Base-by-base conservation (phyloP, 176 grass and related monocot genomes). In the Thalia dealbata region DNA sequence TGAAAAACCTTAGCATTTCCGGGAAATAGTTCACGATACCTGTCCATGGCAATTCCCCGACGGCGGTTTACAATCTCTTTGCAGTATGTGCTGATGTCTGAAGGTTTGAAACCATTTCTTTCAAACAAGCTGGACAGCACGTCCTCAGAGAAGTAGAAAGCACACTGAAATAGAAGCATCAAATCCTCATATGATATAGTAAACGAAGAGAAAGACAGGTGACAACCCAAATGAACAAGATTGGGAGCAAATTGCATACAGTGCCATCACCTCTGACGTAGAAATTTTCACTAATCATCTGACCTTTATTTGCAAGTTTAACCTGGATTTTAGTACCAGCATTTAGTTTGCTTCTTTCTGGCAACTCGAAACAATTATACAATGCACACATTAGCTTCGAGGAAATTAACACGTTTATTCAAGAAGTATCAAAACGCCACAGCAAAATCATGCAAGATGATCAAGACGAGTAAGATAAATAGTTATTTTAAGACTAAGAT, bases 251-350 rank as follows among this genome's bases (percentile, higher is more conserved):
- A 67, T 13, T 46, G 21, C 75, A 25, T 60, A 77, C 75, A 55
- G 62, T 77, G 43, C 75, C 75, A 77, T 77, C 75, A 52, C 75
- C 75, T 26, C 75, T 66, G 44, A 52, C 75, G 42, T 52, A 77
- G 62, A 77, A 77, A 64, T 77, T 77, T 35, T 67, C 44, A 1
- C 46, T 77, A 67, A 77, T 77, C 29, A 55, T 77, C 63, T 68
- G 75, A 67, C 48, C 44, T 77, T 77, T 77, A 14, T 41, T 48
- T 46, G 63, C 75, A 67, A 77, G 62, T 52, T 77, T 77, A 19
- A 67, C 62, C 75, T 67, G 63, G 8, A 52, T 14, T 14, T 77
- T 67, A 67, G 16, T 21, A 67, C 30, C 32, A 42, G 32, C 9
- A 21, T 7, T 43, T 42, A 67, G 13, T 54, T 6, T 14, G 51